Conservation (phyloP, 2,329 filamentous ascomycete genomes). For the Hymenoscyphus scutula region DNA sequence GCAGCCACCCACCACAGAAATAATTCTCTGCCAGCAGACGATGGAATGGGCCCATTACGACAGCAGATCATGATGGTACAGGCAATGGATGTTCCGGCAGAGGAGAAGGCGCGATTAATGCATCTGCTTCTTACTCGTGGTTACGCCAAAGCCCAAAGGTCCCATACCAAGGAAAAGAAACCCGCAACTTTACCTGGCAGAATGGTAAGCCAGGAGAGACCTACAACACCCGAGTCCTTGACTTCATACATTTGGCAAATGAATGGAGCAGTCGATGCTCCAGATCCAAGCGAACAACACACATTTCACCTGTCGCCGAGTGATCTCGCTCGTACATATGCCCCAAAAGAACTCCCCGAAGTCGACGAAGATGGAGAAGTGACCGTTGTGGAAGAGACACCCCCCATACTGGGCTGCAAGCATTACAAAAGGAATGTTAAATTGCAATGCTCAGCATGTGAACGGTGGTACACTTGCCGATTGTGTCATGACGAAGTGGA, state of each 20-base stretch:
- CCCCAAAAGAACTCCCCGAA: constrained; percentile 51
- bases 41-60: constrained; percentile 70
- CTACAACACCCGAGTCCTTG: constrained; percentile 45
- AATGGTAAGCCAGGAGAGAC: constrained; percentile 41
- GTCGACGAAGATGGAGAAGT: constrained; percentile 45
- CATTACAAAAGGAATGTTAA: constrained; percentile 98
- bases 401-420: constrained; percentile 68
- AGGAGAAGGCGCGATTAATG: constrained; percentile 69
- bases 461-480: constrained; percentile 90
- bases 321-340: constrained; percentile 68
- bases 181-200: constrained; percentile 26
- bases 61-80: constrained; percentile 68
- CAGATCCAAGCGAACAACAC: constrained; percentile 26
- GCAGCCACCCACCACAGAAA: constrained; percentile 24
- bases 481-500: constrained; percentile 88
- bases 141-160: constrained; percentile 51
- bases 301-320: constrained; percentile 54
- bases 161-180: constrained; percentile 32
- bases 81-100: constrained; percentile 52
- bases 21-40: constrained; percentile 61
- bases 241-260: constrained; percentile 60
- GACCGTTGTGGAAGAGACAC: constrained; percentile 22
- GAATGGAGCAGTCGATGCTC: constrained; percentile 28
- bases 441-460: constrained; percentile 85
- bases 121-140: constrained; percentile 69